Conservation (phyloP, 2,329 filamentous ascomycete species). For the Sarocladium brachiariae region DNA sequence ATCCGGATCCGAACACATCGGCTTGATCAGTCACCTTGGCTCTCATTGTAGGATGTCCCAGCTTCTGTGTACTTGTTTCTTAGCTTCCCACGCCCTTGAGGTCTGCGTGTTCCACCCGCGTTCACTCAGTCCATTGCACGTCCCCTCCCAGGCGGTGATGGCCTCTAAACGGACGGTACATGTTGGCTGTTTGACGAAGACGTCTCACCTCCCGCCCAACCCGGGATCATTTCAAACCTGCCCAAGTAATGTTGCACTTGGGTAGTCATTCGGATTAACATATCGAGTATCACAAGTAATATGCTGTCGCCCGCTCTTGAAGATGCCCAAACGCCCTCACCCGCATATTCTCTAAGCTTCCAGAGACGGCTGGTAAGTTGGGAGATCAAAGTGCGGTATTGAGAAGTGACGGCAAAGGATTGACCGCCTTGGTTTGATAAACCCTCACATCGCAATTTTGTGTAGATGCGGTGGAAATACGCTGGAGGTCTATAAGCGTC, state of each 20-base stretch:
- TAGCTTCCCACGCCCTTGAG: neutral
- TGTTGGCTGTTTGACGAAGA: neutral
- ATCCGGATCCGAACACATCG: neutral
- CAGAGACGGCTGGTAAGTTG: neutral
- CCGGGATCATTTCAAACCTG: neutral
- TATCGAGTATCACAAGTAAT: neutral
- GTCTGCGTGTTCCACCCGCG: neutral
- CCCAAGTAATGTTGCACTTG: neutral
- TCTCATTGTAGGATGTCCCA: neutral
- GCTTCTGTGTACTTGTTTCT: neutral
- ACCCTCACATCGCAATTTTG: neutral
- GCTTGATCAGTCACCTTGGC: neutral
- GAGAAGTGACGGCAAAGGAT: neutral
- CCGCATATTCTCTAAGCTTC: neutral
- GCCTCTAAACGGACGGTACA: neutral
- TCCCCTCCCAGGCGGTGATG: neutral
- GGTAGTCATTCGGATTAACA: neutral
- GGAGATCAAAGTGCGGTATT: neutral
- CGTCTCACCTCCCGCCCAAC: neutral
- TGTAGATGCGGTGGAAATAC: no score
- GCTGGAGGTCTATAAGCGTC: no score
- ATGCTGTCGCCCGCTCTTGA: neutral
- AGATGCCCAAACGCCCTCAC: conserved; percentile 3
- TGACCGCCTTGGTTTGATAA: neutral
- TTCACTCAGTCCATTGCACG: neutral